A percentile compares a stretch with the other conserved stretches of the same genome.
Evolutionary conservation across 441 rosid species (phyloP).

Genomic region (Erodium moschatum): DNA sequence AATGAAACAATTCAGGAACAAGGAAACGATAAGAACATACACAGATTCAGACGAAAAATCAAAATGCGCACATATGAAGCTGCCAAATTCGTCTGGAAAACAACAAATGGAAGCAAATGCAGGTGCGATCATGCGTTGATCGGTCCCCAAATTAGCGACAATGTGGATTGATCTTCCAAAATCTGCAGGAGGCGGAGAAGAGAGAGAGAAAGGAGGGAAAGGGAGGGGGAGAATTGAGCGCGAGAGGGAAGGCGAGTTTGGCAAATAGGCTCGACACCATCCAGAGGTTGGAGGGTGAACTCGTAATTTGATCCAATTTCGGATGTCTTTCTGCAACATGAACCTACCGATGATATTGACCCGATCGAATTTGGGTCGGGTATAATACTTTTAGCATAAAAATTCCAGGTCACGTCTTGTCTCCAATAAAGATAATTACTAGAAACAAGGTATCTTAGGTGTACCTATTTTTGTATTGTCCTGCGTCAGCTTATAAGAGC

Average conservation of each 20-base stretch:
- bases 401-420: too few species aligned
- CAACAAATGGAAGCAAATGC: not conserved
- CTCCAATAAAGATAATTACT: too few species aligned
- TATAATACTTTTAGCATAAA: too few species aligned
- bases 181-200: constrained; percentile 3
- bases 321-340: too few species aligned
- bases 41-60: not conserved
- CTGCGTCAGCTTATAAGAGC: too few species aligned
- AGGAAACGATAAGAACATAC: not conserved
- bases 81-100: not conserved
- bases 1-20: not conserved
- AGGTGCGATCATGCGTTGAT: not conserved
- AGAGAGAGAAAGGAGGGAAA: not conserved
- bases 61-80: not conserved
- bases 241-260: not conserved
- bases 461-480: too few species aligned
- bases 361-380: too few species aligned
- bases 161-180: not conserved
- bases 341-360: too few species aligned
- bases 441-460: too few species aligned
- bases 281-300: too few species aligned
- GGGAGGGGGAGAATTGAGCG: not conserved
- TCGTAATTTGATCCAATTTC: too few species aligned
- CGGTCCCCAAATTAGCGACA: not conserved
- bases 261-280: not conserved